Evolutionary conservation across 805 yeast species (phyloP).

Genomic region (Danielia reshetovae): DNA sequence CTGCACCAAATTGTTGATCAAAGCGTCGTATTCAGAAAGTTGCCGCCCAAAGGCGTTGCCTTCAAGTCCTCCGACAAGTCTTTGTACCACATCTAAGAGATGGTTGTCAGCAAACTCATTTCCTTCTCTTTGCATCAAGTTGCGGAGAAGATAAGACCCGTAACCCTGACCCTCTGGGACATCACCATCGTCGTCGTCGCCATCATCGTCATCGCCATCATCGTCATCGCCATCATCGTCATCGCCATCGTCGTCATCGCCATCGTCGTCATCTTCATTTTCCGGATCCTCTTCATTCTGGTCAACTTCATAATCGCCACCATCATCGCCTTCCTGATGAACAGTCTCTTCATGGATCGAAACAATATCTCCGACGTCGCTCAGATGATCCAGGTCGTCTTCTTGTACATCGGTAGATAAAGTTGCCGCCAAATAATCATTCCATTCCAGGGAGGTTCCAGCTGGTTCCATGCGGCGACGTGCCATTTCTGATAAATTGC

Average conservation of each 20-base stretch:
- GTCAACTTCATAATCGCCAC: conserved; percentile 2
- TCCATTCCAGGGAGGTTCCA: not conserved
- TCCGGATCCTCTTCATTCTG: conserved; percentile 8
- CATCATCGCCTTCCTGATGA: conserved; percentile 2
- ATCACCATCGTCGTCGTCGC: conserved; percentile 14
- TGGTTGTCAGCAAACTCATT: conserved; percentile 7
- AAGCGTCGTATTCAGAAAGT: conserved; percentile 26
- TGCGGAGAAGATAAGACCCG: conserved; percentile 8
- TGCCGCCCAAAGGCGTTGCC: conserved; percentile 12
- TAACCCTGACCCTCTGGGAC: conserved; percentile 1
- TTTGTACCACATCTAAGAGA: conserved; percentile 31
- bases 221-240: conserved; percentile 11
- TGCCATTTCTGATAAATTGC: not conserved
- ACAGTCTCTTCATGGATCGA: not conserved
- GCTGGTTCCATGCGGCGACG: not conserved
- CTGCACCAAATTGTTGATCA: conserved; percentile 36
- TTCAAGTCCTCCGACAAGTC: conserved; percentile 31
- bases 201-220: conserved; percentile 14
- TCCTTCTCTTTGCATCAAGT: conserved; percentile 6
- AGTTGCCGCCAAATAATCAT: not conserved
- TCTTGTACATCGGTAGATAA: not conserved
- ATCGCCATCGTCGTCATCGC: conserved; percentile 5
- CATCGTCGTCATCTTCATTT: conserved; percentile 5
- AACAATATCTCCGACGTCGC: not conserved
- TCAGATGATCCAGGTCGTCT: not conserved